These are phyloP conservation scores for Podosphaera leucotricha DNA, from an alignment of 2,329 filamentous ascomycete genomes.

Conservation along the genomic window DNA sequence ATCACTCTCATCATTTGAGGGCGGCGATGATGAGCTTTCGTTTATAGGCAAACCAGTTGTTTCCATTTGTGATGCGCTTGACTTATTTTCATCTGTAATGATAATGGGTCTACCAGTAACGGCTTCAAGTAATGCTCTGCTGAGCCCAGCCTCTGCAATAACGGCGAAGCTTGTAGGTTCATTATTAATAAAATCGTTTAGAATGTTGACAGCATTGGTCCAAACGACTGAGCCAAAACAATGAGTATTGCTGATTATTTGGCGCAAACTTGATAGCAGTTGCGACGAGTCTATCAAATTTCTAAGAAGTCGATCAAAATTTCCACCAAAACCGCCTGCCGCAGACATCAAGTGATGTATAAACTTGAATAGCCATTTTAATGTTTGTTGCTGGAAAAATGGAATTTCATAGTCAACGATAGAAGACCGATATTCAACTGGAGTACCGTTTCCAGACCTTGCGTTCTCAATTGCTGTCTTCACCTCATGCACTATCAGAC, in stretches of 20 bases:
- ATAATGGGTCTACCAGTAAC: slow-evolving; percentile 32
- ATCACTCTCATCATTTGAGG: slow-evolving; percentile 15
- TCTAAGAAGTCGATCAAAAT: slow-evolving; percentile 70
- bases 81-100: slow-evolving; percentile 15
- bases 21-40: slow-evolving; percentile 7
- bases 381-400: slow-evolving; percentile 76
- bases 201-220: slow-evolving; percentile 77
- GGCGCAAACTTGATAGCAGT: slow-evolving; percentile 53
- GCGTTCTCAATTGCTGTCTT: slow-evolving; percentile 41
- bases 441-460: slow-evolving; percentile 48
- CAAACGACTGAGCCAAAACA: slow-evolving; percentile 83
- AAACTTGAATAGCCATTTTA: slow-evolving; percentile 89
- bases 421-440: slow-evolving; percentile 47
- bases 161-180: slow-evolving; percentile 94
- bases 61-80: slow-evolving; percentile 4
- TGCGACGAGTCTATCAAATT: slow-evolving; percentile 88
- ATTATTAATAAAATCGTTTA: slow-evolving; percentile 95
- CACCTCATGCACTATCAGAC: slow-evolving; percentile 62
- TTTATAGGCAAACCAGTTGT: slow-evolving; percentile 13
- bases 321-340: slow-evolving; percentile 43
- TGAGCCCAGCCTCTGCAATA: slow-evolving; percentile 80
- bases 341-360: slow-evolving; percentile 85
- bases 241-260: slow-evolving; percentile 56
- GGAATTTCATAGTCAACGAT: slow-evolving; percentile 84
- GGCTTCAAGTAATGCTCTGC: slow-evolving; percentile 63